phyloP scores from a whole-genome alignment of 345 rosid species.

The Murraya koenigii region DNA sequence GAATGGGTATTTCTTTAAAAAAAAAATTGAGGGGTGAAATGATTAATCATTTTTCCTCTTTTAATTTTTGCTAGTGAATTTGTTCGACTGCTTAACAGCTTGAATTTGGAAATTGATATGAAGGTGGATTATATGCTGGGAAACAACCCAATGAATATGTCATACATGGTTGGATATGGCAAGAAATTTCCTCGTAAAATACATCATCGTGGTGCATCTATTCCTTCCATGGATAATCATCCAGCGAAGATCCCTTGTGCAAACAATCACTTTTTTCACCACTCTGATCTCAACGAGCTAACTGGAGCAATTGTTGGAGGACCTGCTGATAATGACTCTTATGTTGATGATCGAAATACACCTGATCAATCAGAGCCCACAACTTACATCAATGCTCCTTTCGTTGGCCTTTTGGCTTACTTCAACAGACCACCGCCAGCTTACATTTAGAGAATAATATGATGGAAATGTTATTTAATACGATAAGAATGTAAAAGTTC shows the following conservation, averaged over 20 bases:
- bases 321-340: constrained; percentile 55
- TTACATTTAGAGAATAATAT: not conserved
- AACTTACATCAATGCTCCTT: constrained; percentile 57
- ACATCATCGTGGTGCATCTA: constrained; percentile 74
- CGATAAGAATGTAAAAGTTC: not conserved
- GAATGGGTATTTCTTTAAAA: too few relatives aligned
- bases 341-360: constrained; percentile 37
- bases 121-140: constrained; percentile 86
- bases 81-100: not conserved
- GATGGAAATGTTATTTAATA: not conserved
- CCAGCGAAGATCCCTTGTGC: constrained; percentile 35
- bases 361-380: constrained; percentile 57
- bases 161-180: constrained; percentile 90
- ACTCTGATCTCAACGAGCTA: constrained; percentile 56
- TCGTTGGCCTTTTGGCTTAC: constrained; percentile 66
- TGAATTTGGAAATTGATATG: not conserved
- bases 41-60: too few relatives aligned
- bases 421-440: constrained; percentile 21
- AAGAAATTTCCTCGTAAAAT: constrained; percentile 56
- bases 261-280: constrained; percentile 17
- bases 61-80: too few relatives aligned
- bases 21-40: too few relatives aligned
- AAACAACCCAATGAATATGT: constrained; percentile 66
- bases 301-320: constrained; percentile 81
- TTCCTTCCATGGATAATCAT: constrained; percentile 50